Base-by-base conservation (phyloP, 306 rosid species). In the Cicer chorassanicum region DNA sequence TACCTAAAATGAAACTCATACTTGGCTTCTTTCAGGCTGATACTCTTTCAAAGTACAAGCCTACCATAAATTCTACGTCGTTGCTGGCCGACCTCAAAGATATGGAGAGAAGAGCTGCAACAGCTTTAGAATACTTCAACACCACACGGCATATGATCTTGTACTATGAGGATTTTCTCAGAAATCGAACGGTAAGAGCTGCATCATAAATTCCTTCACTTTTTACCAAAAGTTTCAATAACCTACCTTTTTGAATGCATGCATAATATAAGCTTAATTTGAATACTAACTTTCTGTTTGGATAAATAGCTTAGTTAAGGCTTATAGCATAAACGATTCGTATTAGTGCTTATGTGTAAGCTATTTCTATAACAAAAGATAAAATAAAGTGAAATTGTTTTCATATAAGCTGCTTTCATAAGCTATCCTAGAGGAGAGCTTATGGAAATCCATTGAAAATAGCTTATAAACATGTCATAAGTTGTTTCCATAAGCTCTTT, bases 91-190 rank as follows among this genome's bases (percentile, higher is more conserved):
- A 88, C 55, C 82, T 93, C 74, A 86, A 83, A 84, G 88, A 85
- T 63, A 87, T 89, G 93, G 92, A 93, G 72, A 82, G 60, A 63
- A 84, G 69, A 68, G 67, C 84, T 77, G 83, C 86, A 50, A 83
- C 60, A 77, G 96, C 89, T 12, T 79, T 93, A 56, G 79, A 83
- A 76, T 83, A 82, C 82, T 93, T 89, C 81, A 86, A 85, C 72
- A 83, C 82, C 82, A 91, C 97, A 10, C 82, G 90, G 39, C 94
- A 91, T 76, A 82, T 93, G 65, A 74, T 93, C 72, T 64, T 91
- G 76, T 91, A 83, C 85, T 91, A 93, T 5, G 98, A 93, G 80
- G 98, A 93, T 80, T 83, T 93, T 66, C 72, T 90, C 41, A 77
- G 41, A 51, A 89, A 91, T 75, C 85, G 7, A 34, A 87, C 85